phyloP scores from a whole-genome alignment of 495 filamentous ascomycete genomes.

The Aspergillus hancockii region DNA sequence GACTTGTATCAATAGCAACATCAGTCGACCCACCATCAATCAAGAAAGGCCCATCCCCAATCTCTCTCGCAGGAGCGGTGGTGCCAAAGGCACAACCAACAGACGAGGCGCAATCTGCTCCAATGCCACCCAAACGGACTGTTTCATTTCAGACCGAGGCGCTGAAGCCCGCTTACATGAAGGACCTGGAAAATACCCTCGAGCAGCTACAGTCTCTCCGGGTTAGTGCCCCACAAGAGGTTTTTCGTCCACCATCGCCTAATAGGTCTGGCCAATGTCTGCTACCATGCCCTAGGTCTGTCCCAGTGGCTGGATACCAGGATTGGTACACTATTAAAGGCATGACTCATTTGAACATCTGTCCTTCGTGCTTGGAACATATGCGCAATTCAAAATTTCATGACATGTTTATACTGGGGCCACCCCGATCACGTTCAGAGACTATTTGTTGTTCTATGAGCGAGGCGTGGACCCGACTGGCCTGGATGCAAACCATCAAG shows the following conservation, averaged over 20 bases:
- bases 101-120: conserved; percentile 6
- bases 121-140: conserved; percentile 16
- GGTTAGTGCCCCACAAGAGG: conserved; percentile 12
- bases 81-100: neutral
- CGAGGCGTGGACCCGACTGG: conserved; percentile 65
- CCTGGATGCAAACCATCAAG: conserved; percentile 64
- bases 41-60: neutral
- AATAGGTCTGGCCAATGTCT: conserved; percentile 35
- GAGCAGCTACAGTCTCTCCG: conserved; percentile 9
- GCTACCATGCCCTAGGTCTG: conserved; percentile 55
- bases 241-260: conserved; percentile 17
- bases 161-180: conserved; percentile 11
- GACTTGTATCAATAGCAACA: neutral
- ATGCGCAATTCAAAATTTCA: conserved; percentile 57
- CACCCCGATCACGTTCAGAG: conserved; percentile 37
- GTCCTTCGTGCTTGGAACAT: conserved; percentile 60
- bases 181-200: conserved; percentile 10
- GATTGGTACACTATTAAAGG: conserved; percentile 69
- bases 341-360: conserved; percentile 59
- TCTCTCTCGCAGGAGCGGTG: neutral
- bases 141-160: conserved; percentile 28
- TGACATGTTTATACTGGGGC: conserved; percentile 50
- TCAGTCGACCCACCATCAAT: neutral
- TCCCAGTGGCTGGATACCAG: conserved; percentile 48
- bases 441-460: conserved; percentile 60